Evolutionary conservation across 1,139 yeast genomes (phyloP), one percentile per base, ranked within the genome.

Genomic region (Pichia sp.): DNA sequence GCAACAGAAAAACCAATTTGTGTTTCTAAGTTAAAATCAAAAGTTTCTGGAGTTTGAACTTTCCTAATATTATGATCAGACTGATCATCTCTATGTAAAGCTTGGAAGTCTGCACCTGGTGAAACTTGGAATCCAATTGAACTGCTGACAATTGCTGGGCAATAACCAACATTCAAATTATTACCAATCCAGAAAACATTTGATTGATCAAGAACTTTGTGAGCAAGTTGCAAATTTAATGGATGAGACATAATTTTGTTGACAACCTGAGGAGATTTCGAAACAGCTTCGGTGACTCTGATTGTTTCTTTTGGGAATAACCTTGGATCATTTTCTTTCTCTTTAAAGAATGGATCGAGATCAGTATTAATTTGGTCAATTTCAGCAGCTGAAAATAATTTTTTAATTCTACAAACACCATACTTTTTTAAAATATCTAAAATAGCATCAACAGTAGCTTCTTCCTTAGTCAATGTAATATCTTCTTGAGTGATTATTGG

Each of bases 61-160:
- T 50, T 52, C 22, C 50, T 49, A 11, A 54, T 54, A 27, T 52
- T 48, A 35, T 49, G 53, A 37, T 56, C 53, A 11, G 59, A 55
- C 37, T 60, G 64, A 40, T 60, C 64, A 37, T 60, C 64, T 35
- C 64, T 49, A 45, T 60, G 64, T 25, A 56, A 48, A 6, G 54
- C 53, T 47, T 60, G 64, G 30, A 47, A 52, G 2, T 51, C 46
- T 9, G 63, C 60, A 33, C 55, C 55, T 2, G 64, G 63, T 0
- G 64, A 62, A 38, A 62, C 57, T 35, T 62, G 53, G 40, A 59
- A 62, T n/a, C 60, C 53, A 41, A 62, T 61, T 2, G 59, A 55
- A 20, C 61, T 60, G 33, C 33, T 41, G 10, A 46, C 49, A 32
- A 34, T 40, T 20, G 49, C 41, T 7, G 48, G 48, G 32, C 41